Base-by-base conservation (phyloP, 2,329 filamentous ascomycete genomes). In the Colletotrichum sp. region DNA sequence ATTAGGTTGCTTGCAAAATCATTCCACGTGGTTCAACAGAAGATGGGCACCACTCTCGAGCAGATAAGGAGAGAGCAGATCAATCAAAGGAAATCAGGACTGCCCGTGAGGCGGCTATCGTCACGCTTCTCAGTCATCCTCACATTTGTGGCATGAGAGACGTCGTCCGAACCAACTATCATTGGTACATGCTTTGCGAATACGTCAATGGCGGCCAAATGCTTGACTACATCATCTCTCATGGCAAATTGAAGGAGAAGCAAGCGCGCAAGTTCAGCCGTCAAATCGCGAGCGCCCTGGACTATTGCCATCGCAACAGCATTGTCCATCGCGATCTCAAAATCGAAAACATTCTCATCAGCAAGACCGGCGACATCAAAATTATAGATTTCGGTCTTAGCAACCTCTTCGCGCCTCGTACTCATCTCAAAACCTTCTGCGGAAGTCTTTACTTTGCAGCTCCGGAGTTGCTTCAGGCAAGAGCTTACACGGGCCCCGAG, bases 141-240 rank as follows among this genome's bases (percentile, higher is more conserved):
- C 98, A 98, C 83, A 98, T 99, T 75, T 99, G 97, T 84, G 96
- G 95, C 75, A 95, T 99, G 90, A 93, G 96, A 79, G 97, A 99
- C 86, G 96, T 98, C 30, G 94, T 99, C 72, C 94, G 96, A 74
- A 99, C 97, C 67, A 96, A 97, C 82, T 97, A 98, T 84, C 97
- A 99, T 85, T 99, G 97, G 97, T 99, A 99, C 86, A 99, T 99
- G 97, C 92, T 99, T 68, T 99, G 98, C 83, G 97, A 99, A 87
- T 98, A 97, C 84, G 97, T 99, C 85, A 98, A 99, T 83, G 97
- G 97, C 64, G 97, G 97, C 21, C 97, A 99, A 87, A 99, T 99
- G 97, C 92, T 99, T 77, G 97, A 99, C 87, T 99, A 99, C 86
- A 99, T 99, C 84, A 99, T 99, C 83, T 98, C 96, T 5, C 97